Percentiles rank a stretch among this genome's conserved stretches.
These are phyloP conservation scores for Paragyromitra xinjiangensis DNA, from an alignment of 495 filamentous ascomycete species.

Conservation along the genomic window DNA sequence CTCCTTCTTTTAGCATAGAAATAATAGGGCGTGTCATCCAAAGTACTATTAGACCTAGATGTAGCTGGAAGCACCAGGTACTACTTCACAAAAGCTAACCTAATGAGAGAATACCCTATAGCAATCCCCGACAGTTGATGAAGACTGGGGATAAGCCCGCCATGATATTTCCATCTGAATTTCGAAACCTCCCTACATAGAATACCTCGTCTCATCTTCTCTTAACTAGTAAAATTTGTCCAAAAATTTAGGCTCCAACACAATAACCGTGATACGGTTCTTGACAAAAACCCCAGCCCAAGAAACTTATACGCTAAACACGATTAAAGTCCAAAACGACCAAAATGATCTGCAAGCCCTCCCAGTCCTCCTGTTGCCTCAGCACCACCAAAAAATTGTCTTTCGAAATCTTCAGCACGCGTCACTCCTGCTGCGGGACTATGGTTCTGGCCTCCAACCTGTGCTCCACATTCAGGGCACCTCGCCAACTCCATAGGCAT, in stretches of 20 bases:
- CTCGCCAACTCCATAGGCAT: slow-evolving; percentile 71
- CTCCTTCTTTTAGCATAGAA: background rate
- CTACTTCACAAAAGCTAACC: too few relatives aligned
- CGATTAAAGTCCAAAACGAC: slow-evolving; percentile 7
- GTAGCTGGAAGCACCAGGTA: too few relatives aligned
- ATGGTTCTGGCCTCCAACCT: slow-evolving; percentile 71
- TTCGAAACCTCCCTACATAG: background rate
- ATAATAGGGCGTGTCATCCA: background rate
- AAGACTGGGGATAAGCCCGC: background rate
- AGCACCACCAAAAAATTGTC: slow-evolving; percentile 55
- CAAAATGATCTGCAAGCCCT: slow-evolving; percentile 1
- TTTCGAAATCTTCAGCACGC: slow-evolving; percentile 64
- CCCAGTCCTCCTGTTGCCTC: background rate
- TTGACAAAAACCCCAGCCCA: background rate
- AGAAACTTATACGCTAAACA: background rate
- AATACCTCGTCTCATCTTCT: background rate
- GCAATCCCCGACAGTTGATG: background rate
- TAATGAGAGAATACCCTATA: background rate
- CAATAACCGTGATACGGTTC: too few relatives aligned
- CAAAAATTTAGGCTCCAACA: background rate
- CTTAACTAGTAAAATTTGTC: background rate
- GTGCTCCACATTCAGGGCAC: slow-evolving; percentile 72
- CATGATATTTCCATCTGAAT: background rate
- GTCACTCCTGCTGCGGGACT: slow-evolving; percentile 63
- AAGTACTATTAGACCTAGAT: too few relatives aligned